phyloP scores from a whole-genome alignment of 305 asterid species.

The Plantago lanceolata region DNA sequence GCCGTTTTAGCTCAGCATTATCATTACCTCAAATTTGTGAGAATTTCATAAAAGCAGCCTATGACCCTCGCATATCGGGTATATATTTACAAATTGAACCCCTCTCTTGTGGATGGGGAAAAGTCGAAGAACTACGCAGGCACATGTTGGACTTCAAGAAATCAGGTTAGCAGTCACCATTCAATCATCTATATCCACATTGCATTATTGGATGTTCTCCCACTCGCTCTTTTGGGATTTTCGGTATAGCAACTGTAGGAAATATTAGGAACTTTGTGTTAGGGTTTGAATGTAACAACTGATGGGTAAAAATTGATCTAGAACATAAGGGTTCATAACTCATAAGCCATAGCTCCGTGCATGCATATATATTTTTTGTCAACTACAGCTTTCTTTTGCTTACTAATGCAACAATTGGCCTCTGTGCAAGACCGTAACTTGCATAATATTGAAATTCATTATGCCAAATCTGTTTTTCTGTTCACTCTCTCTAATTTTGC shows the following conservation, averaged over 20 bases:
- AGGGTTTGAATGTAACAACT: not conserved
- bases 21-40: conserved; percentile 92
- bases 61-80: conserved; percentile 92
- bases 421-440: no score
- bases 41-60: conserved; percentile 84
- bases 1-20: conserved; percentile 87
- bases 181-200: not conserved
- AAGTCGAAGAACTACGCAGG: conserved; percentile 89
- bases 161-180: conserved; percentile 51
- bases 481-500: no score
- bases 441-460: no score
- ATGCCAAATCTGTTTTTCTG: no score
- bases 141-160: conserved; percentile 74
- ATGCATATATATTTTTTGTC: not conserved
- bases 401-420: not conserved
- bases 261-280: not conserved
- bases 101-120: conserved; percentile 90
- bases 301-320: not conserved
- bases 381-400: not conserved
- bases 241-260: conserved; percentile 8
- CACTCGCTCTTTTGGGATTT: conserved; percentile 12
- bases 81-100: conserved; percentile 85
- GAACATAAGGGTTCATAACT: not conserved
- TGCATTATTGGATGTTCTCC: conserved; percentile 18
- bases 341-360: conserved; percentile 1